Evolutionary conservation across 208 protist species (phyloP).

Genomic region (Crithidia fasciculata): DNA sequence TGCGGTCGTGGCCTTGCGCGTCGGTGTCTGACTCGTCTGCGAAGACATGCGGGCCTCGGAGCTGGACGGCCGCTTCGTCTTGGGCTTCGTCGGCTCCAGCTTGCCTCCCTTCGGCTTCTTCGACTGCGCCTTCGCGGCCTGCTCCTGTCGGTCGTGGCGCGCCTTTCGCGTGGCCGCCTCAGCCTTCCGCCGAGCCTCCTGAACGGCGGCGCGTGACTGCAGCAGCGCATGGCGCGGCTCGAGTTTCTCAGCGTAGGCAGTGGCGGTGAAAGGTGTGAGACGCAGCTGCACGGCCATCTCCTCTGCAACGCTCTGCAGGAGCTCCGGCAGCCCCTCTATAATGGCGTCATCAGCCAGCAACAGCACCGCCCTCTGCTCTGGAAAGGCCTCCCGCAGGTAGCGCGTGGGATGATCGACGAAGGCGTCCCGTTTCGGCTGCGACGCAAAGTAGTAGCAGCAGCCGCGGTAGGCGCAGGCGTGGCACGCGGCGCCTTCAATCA

Average conservation of each 20-base stretch:
- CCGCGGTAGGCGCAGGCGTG: slow-evolving; percentile 72
- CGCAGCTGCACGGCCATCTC: slow-evolving; percentile 13
- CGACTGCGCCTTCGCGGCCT: slow-evolving; percentile 42
- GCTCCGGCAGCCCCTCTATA: slow-evolving; percentile 14
- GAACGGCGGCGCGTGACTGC: slow-evolving; percentile 36
- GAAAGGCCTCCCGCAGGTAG: slow-evolving; percentile 51
- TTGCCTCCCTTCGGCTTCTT: slow-evolving; percentile 61
- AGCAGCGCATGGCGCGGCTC: slow-evolving; percentile 30
- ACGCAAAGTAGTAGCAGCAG: slow-evolving; percentile 70
- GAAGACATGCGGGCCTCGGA: not conserved
- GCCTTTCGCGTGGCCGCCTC: slow-evolving; percentile 54
- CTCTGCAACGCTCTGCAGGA: slow-evolving; percentile 13
- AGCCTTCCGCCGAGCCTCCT: slow-evolving; percentile 34
- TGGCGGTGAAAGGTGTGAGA: slow-evolving; percentile 15
- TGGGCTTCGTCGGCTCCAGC: slow-evolving; percentile 41
- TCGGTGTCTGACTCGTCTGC: slow-evolving; percentile 23
- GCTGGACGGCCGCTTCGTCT: slow-evolving; percentile 26
- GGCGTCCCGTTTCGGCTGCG: slow-evolving; percentile 40
- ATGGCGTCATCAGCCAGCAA: slow-evolving; percentile 51
- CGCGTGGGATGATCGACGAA: slow-evolving; percentile 69
- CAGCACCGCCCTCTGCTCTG: slow-evolving; percentile 53
- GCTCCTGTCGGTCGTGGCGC: slow-evolving; percentile 67
- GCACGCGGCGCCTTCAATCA: slow-evolving; percentile 73
- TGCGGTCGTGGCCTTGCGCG: slow-evolving; percentile 8
- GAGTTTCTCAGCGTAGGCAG: slow-evolving; percentile 12